Evolutionary conservation across 352 stramenopile species (phyloP).

Genomic region (Phytopythium mirpurense): DNA sequence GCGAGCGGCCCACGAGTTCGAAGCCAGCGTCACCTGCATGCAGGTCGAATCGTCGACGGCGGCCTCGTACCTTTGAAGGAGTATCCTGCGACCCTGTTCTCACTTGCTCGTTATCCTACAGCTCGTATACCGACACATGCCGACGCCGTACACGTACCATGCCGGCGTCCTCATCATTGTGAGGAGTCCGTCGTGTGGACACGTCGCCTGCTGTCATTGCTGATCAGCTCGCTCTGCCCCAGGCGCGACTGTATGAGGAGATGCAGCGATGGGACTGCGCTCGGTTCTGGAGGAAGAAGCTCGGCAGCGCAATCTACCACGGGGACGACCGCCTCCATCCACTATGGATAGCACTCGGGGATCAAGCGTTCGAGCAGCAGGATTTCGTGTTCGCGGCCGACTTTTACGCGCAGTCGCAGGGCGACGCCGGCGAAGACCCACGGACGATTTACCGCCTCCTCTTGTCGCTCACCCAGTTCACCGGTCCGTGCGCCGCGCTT

Average conservation of each 20-base stretch:
- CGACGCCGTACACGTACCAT: slow-evolving; percentile 28
- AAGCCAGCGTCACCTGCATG: slow-evolving; percentile 31
- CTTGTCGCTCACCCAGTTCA: slow-evolving; percentile 18
- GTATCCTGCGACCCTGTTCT: too few species aligned
- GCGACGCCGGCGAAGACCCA: slow-evolving; percentile 1
- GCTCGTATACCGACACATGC: slow-evolving; percentile 42
- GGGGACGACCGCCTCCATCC: neutral
- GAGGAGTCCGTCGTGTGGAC: too few species aligned
- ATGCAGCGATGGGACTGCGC: slow-evolving; percentile 10
- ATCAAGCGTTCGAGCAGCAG: slow-evolving; percentile 21
- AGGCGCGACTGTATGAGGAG: slow-evolving; percentile 38
- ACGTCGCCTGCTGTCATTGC: too few species aligned
- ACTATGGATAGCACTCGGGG: slow-evolving; percentile 15
- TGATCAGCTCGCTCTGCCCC: neutral
- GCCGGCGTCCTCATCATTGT: slow-evolving; percentile 49
- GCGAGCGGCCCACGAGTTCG: slow-evolving; percentile 16
- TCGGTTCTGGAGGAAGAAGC: slow-evolving; percentile 36
- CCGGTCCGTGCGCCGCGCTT: slow-evolving; percentile 3
- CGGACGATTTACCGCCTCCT: slow-evolving; percentile 24
- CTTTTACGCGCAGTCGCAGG: slow-evolving; percentile 17
- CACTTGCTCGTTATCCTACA: too few species aligned
- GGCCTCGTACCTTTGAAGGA: too few species aligned
- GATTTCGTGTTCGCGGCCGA: slow-evolving; percentile 36
- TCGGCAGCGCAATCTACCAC: neutral
- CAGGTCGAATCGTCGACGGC: slow-evolving; percentile 16